Evolutionary conservation across 768 basidiomycete species (phyloP), one percentile per base, ranked within the genome.

Genomic region (Amanita exitialis): DNA sequence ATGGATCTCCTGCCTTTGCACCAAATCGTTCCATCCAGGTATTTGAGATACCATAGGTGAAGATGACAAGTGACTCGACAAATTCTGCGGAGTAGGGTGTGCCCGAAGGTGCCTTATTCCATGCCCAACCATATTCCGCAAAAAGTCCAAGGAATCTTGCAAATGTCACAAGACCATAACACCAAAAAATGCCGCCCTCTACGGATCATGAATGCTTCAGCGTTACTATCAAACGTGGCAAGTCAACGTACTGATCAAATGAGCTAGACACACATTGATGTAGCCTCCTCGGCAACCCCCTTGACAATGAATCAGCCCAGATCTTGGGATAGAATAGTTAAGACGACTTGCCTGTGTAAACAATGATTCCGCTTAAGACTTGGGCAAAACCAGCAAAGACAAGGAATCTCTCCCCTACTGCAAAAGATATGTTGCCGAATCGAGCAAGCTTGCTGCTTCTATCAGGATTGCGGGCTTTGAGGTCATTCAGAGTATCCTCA

Each of bases 21-120:
- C 93, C 94, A 57, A 95, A 89, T 37, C 95, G 79, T 67, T 98
- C 95, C 89, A 97, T 91, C 90, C 91, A 98, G 13, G 87, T 91
- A 62, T 98, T 95, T 38, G 90, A 86, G 30, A 79, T 72, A 6
- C 94, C 94, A 62, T 97, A 98, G 0, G 82, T 30, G 67, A 94
- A 94, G 59, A 97, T 93, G 47, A 90, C 75, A 8, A 72, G 60
- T 0, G 83, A 89, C 65, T 92, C 90, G 52, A 82, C 73, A 49
- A 89, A 84, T 63, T 91, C 89, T 4, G 83, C 87, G 6, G 82
- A 79, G 6, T 76, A 72, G 41, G 68, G 68, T 20, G 68, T 66
- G 18, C 70, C 69, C 3, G 67, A 64, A 0, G 82, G 84, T 0
- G 80, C 70, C 23, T 75, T 69, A 62, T 98, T 98, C 94, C 94